Conservation (phyloP, 352 stramenopile genomes). For the Globisporangium yorkense region DNA sequence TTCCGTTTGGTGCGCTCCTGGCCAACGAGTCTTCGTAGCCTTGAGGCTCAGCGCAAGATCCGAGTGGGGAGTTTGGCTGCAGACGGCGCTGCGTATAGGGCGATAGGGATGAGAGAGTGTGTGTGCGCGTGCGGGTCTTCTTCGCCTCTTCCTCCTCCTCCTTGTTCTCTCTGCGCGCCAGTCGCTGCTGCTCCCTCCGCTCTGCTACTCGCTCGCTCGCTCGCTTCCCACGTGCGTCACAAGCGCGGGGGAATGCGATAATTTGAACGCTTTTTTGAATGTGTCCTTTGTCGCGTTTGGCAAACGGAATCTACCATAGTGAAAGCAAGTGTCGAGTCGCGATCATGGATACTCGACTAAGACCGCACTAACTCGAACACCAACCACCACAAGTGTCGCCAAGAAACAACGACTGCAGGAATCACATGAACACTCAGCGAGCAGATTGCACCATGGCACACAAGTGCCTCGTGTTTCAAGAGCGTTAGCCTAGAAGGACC, state of each 20-base stretch:
- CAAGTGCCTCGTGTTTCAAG: constrained; percentile 11
- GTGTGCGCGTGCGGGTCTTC: background rate
- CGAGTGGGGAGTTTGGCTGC: background rate
- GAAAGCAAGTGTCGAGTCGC: background rate
- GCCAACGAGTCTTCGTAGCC: background rate
- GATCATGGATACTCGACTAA: background rate
- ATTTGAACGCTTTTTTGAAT: constrained; percentile 6
- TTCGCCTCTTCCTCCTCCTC: background rate
- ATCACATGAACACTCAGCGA: background rate
- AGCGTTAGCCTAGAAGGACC: constrained; percentile 8
- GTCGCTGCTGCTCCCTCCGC: background rate
- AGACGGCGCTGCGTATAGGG: background rate
- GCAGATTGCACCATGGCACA: constrained; percentile 10
- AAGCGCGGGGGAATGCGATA: background rate
- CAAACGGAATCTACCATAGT: background rate
- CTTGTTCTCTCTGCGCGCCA: background rate
- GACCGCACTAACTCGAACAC: background rate
- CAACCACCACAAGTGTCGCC: background rate
- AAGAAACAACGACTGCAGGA: no score
- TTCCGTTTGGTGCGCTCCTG: background rate
- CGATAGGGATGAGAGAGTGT: background rate
- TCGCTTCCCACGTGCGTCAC: background rate
- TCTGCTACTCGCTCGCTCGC: background rate
- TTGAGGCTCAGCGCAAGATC: background rate
- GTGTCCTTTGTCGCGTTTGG: background rate